Evolutionary conservation across 208 protist species (phyloP).

Genomic region (Angomonas desouzai): DNA sequence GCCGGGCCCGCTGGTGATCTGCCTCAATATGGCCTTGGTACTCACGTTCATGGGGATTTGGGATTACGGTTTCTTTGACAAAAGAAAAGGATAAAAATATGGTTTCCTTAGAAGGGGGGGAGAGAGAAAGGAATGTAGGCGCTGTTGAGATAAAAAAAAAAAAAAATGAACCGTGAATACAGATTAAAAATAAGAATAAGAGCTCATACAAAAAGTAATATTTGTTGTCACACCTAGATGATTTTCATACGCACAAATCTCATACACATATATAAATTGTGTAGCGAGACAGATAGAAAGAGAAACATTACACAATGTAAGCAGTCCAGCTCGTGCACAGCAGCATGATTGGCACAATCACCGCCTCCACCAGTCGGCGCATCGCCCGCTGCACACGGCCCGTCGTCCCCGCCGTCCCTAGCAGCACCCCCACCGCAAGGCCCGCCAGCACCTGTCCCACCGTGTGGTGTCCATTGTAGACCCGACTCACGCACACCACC

Average conservation of each 20-base stretch:
- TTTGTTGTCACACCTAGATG: too few relatives aligned
- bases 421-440: slow-evolving; percentile 28
- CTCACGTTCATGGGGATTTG: neutral
- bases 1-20: slow-evolving; percentile 14
- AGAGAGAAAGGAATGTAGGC: too few relatives aligned
- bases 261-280: too few relatives aligned
- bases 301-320: slow-evolving; percentile 21
- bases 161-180: too few relatives aligned
- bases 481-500: slow-evolving; percentile 47
- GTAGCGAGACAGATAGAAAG: slow-evolving; percentile 17
- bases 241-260: too few relatives aligned
- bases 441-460: slow-evolving; percentile 54
- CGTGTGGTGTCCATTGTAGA: slow-evolving; percentile 79
- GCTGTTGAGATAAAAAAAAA: too few relatives aligned
- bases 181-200: too few relatives aligned
- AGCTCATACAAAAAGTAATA: too few relatives aligned
- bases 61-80: neutral
- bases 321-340: slow-evolving; percentile 56
- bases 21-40: slow-evolving; percentile 1
- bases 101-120: too few relatives aligned
- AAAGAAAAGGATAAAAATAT: slow-evolving; percentile 13
- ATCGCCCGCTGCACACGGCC: slow-evolving; percentile 23
- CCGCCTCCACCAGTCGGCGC: slow-evolving; percentile 14
- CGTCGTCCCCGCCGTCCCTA: slow-evolving; percentile 38
- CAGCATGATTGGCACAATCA: slow-evolving; percentile 48